phyloP scores from a whole-genome alignment of 2,329 filamentous ascomycete species.

The Cryphonectria parasitica region DNA sequence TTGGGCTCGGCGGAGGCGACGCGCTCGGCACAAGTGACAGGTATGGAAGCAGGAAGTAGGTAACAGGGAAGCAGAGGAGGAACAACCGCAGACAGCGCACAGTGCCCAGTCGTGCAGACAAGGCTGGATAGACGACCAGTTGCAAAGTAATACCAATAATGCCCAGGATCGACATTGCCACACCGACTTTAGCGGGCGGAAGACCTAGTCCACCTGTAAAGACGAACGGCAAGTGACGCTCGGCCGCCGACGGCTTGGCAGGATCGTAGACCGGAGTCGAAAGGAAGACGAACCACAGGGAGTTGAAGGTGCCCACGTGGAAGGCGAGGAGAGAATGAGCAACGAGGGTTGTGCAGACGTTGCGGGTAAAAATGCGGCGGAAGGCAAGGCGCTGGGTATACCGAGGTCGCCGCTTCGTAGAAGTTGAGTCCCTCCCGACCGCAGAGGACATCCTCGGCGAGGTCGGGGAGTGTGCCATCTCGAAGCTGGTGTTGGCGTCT shows the following conservation, averaged over 20 bases:
- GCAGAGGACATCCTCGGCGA: slow-evolving; percentile 16
- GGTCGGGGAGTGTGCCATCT: slow-evolving; percentile 33
- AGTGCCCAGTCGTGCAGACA: slow-evolving; percentile 70
- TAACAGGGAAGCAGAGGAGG: slow-evolving; percentile 70
- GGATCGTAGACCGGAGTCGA: slow-evolving; percentile 68
- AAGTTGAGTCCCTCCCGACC: slow-evolving; percentile 18
- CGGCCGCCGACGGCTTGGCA: slow-evolving; percentile 35
- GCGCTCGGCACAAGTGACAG: slow-evolving; percentile 68
- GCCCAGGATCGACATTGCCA: slow-evolving; percentile 77
- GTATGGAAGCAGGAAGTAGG: slow-evolving; percentile 72
- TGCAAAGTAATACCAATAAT: slow-evolving; percentile 76
- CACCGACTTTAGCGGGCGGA: slow-evolving; percentile 70
- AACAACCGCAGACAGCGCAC: slow-evolving; percentile 70
- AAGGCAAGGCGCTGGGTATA: slow-evolving; percentile 56
- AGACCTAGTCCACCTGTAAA: slow-evolving; percentile 81
- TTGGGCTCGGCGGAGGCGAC: slow-evolving; percentile 48
- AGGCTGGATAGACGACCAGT: slow-evolving; percentile 69
- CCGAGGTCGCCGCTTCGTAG: slow-evolving; percentile 35
- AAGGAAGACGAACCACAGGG: slow-evolving; percentile 76
- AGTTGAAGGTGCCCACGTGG: slow-evolving; percentile 76
- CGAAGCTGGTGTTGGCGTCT: slow-evolving; percentile 36
- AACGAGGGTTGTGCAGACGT: slow-evolving; percentile 59
- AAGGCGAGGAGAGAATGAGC: slow-evolving; percentile 71
- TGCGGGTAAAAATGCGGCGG: slow-evolving; percentile 57
- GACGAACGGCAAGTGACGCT: slow-evolving; percentile 54